These are phyloP conservation scores for Aureoboletus auriporus DNA, from an alignment of 768 basidiomycete species.

Conservation along the genomic window DNA sequence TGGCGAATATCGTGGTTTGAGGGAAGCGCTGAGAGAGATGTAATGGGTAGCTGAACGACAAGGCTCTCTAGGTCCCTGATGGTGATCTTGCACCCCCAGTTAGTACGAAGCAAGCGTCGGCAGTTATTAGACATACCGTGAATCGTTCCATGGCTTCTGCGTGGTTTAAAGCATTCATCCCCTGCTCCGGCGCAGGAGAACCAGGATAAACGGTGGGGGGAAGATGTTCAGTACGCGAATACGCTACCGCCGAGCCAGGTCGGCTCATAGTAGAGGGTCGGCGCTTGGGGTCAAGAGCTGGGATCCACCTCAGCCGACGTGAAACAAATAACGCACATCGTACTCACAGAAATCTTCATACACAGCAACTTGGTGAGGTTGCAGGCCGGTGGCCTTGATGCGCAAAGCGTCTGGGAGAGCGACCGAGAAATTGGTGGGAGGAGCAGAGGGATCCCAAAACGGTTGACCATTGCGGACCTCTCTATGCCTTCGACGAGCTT, in stretches of 20 bases:
- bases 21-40: constrained; percentile 67
- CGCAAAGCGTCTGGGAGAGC: constrained; percentile 86
- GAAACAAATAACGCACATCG: neutral
- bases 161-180: constrained; percentile 51
- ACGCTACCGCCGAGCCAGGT: constrained; percentile 69
- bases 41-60: constrained; percentile 67
- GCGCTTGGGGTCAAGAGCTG: constrained; percentile 57
- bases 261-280: constrained; percentile 49
- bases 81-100: constrained; percentile 16
- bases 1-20: constrained; percentile 84
- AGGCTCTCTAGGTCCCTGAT: constrained; percentile 74
- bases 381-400: constrained; percentile 78
- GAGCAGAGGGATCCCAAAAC: constrained; percentile 87
- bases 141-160: constrained; percentile 91
- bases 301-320: constrained; percentile 11
- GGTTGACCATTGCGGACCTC: constrained; percentile 72
- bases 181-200: constrained; percentile 61
- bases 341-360: constrained; percentile 90
- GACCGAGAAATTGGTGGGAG: constrained; percentile 61
- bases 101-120: neutral
- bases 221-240: constrained; percentile 45
- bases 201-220: constrained; percentile 48
- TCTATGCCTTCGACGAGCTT: constrained; percentile 78
- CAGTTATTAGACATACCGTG: constrained; percentile 41
- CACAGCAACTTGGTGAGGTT: constrained; percentile 76